Conservation (phyloP, 345 rosid species). For the Eucalyptus viminalis region DNA sequence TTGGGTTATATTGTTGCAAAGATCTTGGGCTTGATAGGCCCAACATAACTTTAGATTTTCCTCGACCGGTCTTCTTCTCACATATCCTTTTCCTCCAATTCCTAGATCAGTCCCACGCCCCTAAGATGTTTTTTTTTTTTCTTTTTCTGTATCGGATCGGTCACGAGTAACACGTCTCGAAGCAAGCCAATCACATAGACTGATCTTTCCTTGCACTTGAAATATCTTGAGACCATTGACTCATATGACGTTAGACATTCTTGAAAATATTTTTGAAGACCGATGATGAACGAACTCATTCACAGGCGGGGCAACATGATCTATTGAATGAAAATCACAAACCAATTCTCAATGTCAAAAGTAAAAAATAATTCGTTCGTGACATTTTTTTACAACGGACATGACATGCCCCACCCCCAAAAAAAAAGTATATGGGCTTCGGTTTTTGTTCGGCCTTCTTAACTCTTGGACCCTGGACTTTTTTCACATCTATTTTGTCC, state of each 20-base stretch:
- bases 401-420: too few species aligned
- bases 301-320: not conserved
- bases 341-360: not conserved
- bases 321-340: not conserved
- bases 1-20: not conserved
- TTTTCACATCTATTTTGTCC: not conserved
- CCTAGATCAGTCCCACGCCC: not conserved
- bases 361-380: not conserved
- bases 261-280: not conserved
- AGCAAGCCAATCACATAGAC: not conserved
- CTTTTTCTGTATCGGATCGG: fast-evolving
- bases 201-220: not conserved
- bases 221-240: not conserved
- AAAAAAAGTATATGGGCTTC: not conserved
- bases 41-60: not conserved
- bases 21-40: not conserved
- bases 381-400: too few species aligned
- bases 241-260: not conserved
- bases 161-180: not conserved
- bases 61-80: not conserved
- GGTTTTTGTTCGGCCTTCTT: not conserved
- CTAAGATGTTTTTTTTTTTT: not conserved
- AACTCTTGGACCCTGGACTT: not conserved
- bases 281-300: not conserved
- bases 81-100: not conserved